These are phyloP conservation scores for Paramecium bursaria DNA, from an alignment of 73 alveolate genomes.

Conservation along the genomic window DNA sequence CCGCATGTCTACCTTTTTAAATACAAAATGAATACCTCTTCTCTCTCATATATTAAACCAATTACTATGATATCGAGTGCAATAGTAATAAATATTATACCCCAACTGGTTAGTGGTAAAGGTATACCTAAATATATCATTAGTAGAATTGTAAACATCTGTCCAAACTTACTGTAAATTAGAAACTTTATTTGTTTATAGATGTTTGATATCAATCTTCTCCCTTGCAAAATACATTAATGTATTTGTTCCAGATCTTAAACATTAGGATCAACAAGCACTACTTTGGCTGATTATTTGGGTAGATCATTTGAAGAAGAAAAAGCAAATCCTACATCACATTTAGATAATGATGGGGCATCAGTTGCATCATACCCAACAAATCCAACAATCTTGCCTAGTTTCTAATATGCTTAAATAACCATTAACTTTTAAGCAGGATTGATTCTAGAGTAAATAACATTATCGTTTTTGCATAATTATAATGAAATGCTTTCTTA, in stretches of 20 bases:
- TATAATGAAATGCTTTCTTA: background rate
- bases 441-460: background rate
- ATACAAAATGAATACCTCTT: background rate
- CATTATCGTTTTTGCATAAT: background rate
- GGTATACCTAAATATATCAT: slow-evolving; percentile 46
- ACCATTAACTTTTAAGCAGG: slow-evolving; percentile 60
- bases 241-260: background rate
- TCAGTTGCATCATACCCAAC: slow-evolving; percentile 31
- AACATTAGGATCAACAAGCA: background rate
- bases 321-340: slow-evolving; percentile 51
- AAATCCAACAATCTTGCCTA: slow-evolving; percentile 28
- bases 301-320: slow-evolving; percentile 23
- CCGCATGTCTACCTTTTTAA: background rate
- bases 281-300: slow-evolving; percentile 31
- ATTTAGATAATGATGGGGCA: slow-evolving; percentile 21
- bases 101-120: slow-evolving; percentile 11
- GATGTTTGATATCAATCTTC: background rate
- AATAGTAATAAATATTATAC: slow-evolving; percentile 26
- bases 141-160: background rate
- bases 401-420: slow-evolving; percentile 37
- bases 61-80: slow-evolving; percentile 4
- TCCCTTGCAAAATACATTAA: background rate
- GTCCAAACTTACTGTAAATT: slow-evolving; percentile 2
- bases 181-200: slow-evolving; percentile 12
- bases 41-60: slow-evolving; percentile 4